Evolutionary conservation across 768 basidiomycete genomes (phyloP).

Genomic region (Coprinopsis sp.): DNA sequence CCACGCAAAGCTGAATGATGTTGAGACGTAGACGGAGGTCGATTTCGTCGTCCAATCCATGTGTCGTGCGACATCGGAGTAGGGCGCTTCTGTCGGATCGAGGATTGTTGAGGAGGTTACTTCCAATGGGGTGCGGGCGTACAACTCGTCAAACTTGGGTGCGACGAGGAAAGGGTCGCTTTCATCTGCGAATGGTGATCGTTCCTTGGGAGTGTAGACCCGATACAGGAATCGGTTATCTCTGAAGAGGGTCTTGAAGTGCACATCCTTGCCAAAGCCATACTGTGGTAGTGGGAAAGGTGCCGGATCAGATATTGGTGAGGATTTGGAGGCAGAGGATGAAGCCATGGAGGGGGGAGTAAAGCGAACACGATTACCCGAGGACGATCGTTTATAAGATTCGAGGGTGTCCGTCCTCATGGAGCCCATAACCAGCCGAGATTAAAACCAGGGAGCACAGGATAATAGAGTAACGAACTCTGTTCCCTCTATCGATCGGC

Average conservation of each 20-base stretch:
- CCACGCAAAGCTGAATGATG: conserved; percentile 80
- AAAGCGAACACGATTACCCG: neutral
- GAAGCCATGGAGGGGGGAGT: conserved; percentile 22
- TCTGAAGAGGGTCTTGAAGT: conserved; percentile 57
- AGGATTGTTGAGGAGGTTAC: conserved; percentile 21
- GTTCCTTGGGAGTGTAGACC: conserved; percentile 69
- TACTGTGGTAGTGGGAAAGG: conserved; percentile 56
- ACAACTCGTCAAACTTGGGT: conserved; percentile 54
- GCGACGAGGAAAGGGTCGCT: conserved; percentile 66
- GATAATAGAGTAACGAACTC: conserved; percentile 2
- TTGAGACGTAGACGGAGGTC: conserved; percentile 64
- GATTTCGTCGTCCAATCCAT: conserved; percentile 78
- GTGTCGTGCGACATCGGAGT: conserved; percentile 60
- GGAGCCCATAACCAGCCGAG: conserved; percentile 27
- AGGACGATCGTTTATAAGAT: conserved; percentile 8
- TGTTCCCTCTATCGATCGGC: neutral
- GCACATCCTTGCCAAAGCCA: conserved; percentile 60
- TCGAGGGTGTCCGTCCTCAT: conserved; percentile 25
- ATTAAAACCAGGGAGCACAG: conserved; percentile 17
- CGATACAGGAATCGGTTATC: conserved; percentile 76
- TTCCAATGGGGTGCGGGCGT: conserved; percentile 31
- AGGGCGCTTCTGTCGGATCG: conserved; percentile 37
- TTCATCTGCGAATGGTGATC: conserved; percentile 47
- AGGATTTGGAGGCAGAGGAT: too few relatives aligned
- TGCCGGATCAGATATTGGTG: conserved; percentile 20